These are phyloP conservation scores for Neonectria neomacrospora DNA, from an alignment of 2,329 filamentous ascomycete genomes.

Conservation along the genomic window DNA sequence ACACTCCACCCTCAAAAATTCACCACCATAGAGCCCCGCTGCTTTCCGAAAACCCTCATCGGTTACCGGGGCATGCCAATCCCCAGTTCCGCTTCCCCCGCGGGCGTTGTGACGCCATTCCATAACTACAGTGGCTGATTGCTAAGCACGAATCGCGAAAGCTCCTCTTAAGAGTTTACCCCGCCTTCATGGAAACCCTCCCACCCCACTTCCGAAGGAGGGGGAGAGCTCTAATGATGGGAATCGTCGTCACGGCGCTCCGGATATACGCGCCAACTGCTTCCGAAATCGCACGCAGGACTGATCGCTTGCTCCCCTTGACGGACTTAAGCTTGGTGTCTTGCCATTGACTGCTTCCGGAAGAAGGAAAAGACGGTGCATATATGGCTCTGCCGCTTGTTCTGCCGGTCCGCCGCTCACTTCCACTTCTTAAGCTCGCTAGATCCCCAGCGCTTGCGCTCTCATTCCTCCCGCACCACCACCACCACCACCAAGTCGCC, in stretches of 20 bases:
- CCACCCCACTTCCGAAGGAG: constrained; percentile 20
- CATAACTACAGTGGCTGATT: background rate
- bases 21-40: background rate
- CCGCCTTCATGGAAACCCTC: constrained; percentile 41
- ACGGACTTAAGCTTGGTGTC: background rate
- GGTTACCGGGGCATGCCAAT: constrained; percentile 7
- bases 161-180: constrained; percentile 29
- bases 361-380: background rate
- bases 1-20: background rate
- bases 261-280: constrained; percentile 18
- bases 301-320: background rate
- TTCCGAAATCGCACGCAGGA: constrained; percentile 10
- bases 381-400: constrained; percentile 31
- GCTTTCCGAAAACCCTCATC: constrained; percentile 16
- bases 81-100: background rate
- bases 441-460: constrained; percentile 5
- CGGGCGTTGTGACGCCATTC: background rate
- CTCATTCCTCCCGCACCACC: constrained; percentile 7
- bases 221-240: background rate
- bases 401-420: constrained; percentile 30
- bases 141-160: constrained; percentile 24
- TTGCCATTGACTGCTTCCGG: background rate
- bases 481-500: constrained; percentile 13
- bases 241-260: background rate
- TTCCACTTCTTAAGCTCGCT: constrained; percentile 33